These are phyloP conservation scores for Xerocomellus intermedius DNA, from an alignment of 768 basidiomycete genomes.

Conservation along the genomic window DNA sequence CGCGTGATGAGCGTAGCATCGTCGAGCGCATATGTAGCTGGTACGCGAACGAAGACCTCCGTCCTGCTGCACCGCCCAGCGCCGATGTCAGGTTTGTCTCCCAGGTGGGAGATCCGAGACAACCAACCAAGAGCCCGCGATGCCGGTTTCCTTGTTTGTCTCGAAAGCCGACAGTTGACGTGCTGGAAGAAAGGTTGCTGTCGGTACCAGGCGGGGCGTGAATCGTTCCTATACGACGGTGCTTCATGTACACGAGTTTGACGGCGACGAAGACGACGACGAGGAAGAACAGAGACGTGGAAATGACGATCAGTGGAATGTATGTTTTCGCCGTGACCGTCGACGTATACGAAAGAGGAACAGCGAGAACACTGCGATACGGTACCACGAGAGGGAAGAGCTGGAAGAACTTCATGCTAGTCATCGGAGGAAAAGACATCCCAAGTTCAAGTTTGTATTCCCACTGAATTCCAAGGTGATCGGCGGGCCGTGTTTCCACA, in stretches of 20 bases:
- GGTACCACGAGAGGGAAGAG: conserved; percentile 1
- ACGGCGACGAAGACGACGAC: conserved; percentile 14
- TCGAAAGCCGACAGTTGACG: neutral
- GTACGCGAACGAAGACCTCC: conserved; percentile 6
- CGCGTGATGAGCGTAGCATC: neutral
- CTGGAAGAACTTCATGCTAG: conserved; percentile 5
- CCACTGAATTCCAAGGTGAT: conserved; percentile 18
- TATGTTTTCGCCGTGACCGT: conserved; percentile 1
- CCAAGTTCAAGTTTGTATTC: conserved; percentile 11
- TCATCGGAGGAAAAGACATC: neutral
- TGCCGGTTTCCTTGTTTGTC: conserved; percentile 2
- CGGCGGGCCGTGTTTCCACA: conserved; percentile 1
- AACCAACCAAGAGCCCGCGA: conserved; percentile 27
- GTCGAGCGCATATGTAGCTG: conserved; percentile 9
- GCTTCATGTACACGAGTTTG: conserved; percentile 30
- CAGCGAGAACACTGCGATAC: conserved; percentile 7
- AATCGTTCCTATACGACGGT: conserved; percentile 28
- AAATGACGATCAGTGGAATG: conserved; percentile 13
- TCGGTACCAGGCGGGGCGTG: conserved; percentile 7
- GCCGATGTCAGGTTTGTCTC: conserved; percentile 22
- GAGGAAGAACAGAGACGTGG: conserved; percentile 18
- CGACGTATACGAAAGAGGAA: conserved; percentile 8
- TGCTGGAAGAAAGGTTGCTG: neutral
- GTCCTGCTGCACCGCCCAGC: conserved; percentile 2
- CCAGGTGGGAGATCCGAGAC: conserved; percentile 33